Evolutionary conservation across 2,329 filamentous ascomycete species (phyloP).

Genomic region (Arthrocladium fulminans): DNA sequence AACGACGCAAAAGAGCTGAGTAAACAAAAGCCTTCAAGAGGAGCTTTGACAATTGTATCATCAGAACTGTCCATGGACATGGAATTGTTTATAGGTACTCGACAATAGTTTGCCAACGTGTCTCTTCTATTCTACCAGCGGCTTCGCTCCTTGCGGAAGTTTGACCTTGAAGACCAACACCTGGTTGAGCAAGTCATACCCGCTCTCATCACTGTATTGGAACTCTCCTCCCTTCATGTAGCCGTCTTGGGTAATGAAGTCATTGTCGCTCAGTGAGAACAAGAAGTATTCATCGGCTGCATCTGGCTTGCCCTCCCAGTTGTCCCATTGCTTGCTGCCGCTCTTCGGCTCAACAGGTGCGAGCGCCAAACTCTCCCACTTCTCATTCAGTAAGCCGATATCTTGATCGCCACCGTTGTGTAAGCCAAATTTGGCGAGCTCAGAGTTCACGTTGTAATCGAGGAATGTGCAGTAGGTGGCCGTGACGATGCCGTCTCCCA

Average conservation of each 20-base stretch:
- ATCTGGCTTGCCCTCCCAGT: conserved; percentile 16
- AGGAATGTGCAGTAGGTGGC: conserved; percentile 58
- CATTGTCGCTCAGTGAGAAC: conserved; percentile 61
- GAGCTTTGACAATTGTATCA: too few species aligned
- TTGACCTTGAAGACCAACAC: conserved; percentile 54
- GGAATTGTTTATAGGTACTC: too few species aligned
- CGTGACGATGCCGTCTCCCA: conserved; percentile 47
- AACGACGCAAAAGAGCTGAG: too few species aligned
- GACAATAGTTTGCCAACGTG: too few species aligned
- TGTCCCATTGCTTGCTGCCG: not conserved
- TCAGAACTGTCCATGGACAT: too few species aligned
- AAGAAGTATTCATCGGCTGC: conserved; percentile 50
- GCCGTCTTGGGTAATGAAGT: conserved; percentile 64
- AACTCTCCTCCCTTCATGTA: conserved; percentile 50
- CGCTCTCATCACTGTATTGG: conserved; percentile 48
- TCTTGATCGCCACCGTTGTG: conserved; percentile 60
- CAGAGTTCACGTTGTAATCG: conserved; percentile 57
- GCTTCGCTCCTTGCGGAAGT: conserved; percentile 27
- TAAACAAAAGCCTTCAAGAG: too few species aligned
- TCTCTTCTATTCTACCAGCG: not conserved
- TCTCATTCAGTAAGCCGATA: conserved; percentile 57
- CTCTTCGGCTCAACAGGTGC: conserved; percentile 46
- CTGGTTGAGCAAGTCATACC: conserved; percentile 53
- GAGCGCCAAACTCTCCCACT: conserved; percentile 63
- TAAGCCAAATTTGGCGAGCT: conserved; percentile 57